phyloP scores from a whole-genome alignment of 2,329 filamentous ascomycete genomes.

The Rutstroemia sp. region DNA sequence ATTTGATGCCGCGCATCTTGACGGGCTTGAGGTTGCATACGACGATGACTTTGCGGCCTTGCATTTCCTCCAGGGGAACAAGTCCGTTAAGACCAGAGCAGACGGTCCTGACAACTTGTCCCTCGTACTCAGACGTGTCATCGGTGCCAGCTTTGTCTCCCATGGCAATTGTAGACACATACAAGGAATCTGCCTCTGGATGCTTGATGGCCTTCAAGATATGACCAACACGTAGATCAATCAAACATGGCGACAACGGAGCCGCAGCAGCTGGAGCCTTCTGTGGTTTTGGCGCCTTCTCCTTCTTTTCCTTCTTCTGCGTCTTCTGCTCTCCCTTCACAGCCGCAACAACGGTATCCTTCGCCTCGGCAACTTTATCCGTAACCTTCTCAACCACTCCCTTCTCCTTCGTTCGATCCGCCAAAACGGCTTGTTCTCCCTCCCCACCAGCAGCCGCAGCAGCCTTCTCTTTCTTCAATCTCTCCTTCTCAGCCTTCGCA shows the following conservation, averaged over 20 bases:
- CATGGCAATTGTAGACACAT: conserved; percentile 90
- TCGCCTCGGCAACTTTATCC: conserved; percentile 38
- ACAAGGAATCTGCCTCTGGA: conserved; percentile 93
- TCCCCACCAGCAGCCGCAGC: conserved; percentile 46
- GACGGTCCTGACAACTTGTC: conserved; percentile 86
- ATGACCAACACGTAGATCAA: conserved; percentile 93
- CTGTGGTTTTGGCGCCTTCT: conserved; percentile 72
- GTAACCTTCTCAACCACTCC: conserved; percentile 43
- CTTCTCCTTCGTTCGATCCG: conserved; percentile 54
- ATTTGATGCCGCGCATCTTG: conserved; percentile 91
- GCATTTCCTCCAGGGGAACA: conserved; percentile 91
- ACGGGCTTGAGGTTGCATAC: conserved; percentile 98
- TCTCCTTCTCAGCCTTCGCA: conserved; percentile 92
- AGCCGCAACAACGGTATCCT: conserved; percentile 31
- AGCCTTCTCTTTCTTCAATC: conserved; percentile 92
- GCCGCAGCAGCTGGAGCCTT: conserved; percentile 62
- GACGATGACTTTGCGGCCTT: conserved; percentile 87
- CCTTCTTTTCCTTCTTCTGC: conserved; percentile 80
- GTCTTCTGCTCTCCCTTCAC: conserved; percentile 31
- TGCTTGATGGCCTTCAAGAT: conserved; percentile 94
- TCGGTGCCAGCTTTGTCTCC: conserved; percentile 80
- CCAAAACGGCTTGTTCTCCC: conserved; percentile 42
- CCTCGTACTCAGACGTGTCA: conserved; percentile 86
- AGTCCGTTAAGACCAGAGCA: conserved; percentile 95
- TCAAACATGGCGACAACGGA: conserved; percentile 73